These are phyloP conservation scores for Globisporangium splendens DNA, from an alignment of 352 stramenopile genomes.

Conservation along the genomic window DNA sequence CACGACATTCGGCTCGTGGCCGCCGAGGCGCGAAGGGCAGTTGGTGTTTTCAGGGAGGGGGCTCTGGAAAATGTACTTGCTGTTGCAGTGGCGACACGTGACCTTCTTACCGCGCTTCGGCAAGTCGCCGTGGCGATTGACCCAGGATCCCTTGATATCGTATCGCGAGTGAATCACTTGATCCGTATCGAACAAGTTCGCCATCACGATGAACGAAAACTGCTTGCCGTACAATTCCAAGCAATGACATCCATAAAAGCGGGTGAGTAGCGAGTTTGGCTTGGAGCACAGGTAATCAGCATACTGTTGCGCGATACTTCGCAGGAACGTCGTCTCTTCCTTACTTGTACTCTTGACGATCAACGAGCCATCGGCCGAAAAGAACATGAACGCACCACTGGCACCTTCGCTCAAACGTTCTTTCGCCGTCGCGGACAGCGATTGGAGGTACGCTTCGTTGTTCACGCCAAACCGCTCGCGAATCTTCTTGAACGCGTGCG, in stretches of 20 bases:
- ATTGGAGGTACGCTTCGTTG: constrained; percentile 80
- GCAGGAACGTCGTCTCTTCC: constrained; percentile 84
- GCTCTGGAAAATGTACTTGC: constrained; percentile 78
- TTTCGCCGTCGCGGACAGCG: constrained; percentile 82
- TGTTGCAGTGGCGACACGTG: constrained; percentile 87
- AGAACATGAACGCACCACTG: constrained; percentile 91
- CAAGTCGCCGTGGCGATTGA: constrained; percentile 79
- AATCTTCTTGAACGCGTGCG: constrained; percentile 87
- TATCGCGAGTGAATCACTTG: constrained; percentile 86
- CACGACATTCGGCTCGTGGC: constrained; percentile 87
- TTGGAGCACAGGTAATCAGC: constrained; percentile 83
- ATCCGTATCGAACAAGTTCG: constrained; percentile 89
- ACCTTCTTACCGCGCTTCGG: constrained; percentile 86
- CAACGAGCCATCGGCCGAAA: constrained; percentile 80
- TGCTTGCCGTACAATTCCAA: constrained; percentile 89
- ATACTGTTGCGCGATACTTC: constrained; percentile 85
- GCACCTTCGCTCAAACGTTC: constrained; percentile 87
- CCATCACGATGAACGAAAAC: constrained; percentile 92
- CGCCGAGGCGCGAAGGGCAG: constrained; percentile 67
- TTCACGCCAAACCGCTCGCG: constrained; percentile 82
- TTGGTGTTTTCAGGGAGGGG: constrained; percentile 62
- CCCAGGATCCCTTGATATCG: constrained; percentile 91
- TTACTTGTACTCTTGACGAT: constrained; percentile 91
- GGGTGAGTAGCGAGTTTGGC: constrained; percentile 81
- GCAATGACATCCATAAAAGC: constrained; percentile 90